phyloP scores from a whole-genome alignment of 768 basidiomycete species.

The Lanmaoa rubissima region DNA sequence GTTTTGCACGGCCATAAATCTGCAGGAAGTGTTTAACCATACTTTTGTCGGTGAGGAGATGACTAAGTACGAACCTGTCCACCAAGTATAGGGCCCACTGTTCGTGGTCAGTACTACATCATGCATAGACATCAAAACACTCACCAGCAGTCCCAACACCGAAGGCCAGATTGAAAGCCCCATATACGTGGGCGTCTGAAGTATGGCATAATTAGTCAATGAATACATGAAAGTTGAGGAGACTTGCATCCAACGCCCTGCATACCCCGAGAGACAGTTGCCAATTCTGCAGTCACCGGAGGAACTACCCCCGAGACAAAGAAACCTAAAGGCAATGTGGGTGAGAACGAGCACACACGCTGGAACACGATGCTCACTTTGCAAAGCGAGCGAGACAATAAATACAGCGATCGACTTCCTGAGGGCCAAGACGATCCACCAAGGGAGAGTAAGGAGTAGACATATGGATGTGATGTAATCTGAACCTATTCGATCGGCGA shows the following conservation, averaged over 20 bases:
- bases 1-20: slow-evolving; percentile 55
- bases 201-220: neutral
- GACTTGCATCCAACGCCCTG: slow-evolving; percentile 67
- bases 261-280: slow-evolving; percentile 52
- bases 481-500: slow-evolving; percentile 54
- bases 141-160: slow-evolving; percentile 62
- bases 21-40: slow-evolving; percentile 25
- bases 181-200: slow-evolving; percentile 72
- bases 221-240: neutral
- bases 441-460: slow-evolving; percentile 56
- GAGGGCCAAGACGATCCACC: slow-evolving; percentile 59
- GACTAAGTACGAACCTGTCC: slow-evolving; percentile 50
- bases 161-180: slow-evolving; percentile 69
- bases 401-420: slow-evolving; percentile 47
- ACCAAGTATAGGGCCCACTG: slow-evolving; percentile 70
- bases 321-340: slow-evolving; percentile 43
- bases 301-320: slow-evolving; percentile 59
- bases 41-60: neutral
- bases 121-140: slow-evolving; percentile 16
- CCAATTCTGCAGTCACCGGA: slow-evolving; percentile 66
- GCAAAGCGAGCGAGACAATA: slow-evolving; percentile 41
- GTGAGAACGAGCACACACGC: neutral
- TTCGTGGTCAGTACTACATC: slow-evolving; percentile 1
- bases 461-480: slow-evolving; percentile 51
- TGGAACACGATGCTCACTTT: slow-evolving; percentile 43